These are phyloP conservation scores for Auricularia cornea DNA, from an alignment of 768 basidiomycete species.

Conservation along the genomic window DNA sequence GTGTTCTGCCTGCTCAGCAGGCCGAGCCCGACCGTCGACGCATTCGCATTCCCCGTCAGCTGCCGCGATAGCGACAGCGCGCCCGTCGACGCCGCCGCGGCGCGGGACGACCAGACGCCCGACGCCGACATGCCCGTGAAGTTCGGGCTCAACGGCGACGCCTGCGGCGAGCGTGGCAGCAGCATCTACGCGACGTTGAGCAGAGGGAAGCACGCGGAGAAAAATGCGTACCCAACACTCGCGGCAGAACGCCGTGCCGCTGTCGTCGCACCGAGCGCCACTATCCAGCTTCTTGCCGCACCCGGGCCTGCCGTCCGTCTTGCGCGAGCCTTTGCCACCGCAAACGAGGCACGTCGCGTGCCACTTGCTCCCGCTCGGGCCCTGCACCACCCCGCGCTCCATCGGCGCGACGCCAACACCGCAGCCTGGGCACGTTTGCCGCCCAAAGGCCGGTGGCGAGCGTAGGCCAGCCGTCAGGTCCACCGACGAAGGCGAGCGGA, in stretches of 20 bases:
- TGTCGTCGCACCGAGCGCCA: constrained; percentile 63
- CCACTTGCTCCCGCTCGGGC: constrained; percentile 77
- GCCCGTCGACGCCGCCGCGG: not conserved
- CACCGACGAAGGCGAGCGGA: not conserved
- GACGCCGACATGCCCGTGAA: constrained; percentile 50
- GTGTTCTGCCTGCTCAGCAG: not conserved
- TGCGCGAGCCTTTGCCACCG: constrained; percentile 56
- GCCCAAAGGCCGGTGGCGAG: constrained; percentile 48
- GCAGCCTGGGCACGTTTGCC: constrained; percentile 65
- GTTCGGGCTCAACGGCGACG: constrained; percentile 61
- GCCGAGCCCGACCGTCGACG: not conserved
- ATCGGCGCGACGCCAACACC: constrained; percentile 64
- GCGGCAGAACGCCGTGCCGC: constrained; percentile 73
- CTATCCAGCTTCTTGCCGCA: constrained; percentile 81
- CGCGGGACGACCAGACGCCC: constrained; percentile 6
- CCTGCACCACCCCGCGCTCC: constrained; percentile 80
- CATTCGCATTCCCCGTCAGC: constrained; percentile 22
- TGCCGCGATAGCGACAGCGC: constrained; percentile 29
- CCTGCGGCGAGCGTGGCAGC: constrained; percentile 40
- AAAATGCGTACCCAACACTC: constrained; percentile 75
- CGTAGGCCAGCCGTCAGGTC: not conserved
- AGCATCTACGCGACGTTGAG: constrained; percentile 8
- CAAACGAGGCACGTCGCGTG: constrained; percentile 71
- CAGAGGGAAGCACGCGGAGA: too few relatives aligned
- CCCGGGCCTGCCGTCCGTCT: constrained; percentile 54